These are phyloP conservation scores for Phyllosticta ampelicida DNA, from an alignment of 2,329 filamentous ascomycete genomes.

Conservation along the genomic window DNA sequence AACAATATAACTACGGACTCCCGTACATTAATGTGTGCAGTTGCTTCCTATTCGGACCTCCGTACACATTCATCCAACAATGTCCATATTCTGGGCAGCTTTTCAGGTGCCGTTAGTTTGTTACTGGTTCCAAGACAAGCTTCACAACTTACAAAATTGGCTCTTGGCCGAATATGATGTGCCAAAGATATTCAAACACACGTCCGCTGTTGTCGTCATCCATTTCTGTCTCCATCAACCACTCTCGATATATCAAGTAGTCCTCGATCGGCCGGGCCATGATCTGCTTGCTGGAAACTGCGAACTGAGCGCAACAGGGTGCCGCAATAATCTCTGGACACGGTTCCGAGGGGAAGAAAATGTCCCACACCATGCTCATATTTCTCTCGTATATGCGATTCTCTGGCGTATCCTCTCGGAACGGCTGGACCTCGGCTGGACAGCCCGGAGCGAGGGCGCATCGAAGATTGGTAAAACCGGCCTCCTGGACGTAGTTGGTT, in stretches of 20 bases:
- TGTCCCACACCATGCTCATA: conserved; percentile 15
- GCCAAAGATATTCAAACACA: conserved; percentile 20
- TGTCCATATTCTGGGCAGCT: conserved; percentile 16
- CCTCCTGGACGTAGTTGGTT: conserved; percentile 25
- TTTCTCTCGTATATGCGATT: conserved; percentile 12
- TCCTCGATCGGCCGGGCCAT: conserved; percentile 18
- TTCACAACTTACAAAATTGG: conserved; percentile 15
- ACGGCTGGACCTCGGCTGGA: conserved; percentile 28
- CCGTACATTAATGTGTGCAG: conserved; percentile 2
- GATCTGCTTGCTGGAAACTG: conserved; percentile 21
- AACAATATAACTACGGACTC: neutral
- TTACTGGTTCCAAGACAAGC: neutral
- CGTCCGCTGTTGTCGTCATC: conserved; percentile 18
- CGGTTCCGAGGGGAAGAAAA: conserved; percentile 12
- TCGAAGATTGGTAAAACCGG: conserved; percentile 31
- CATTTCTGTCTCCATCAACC: conserved; percentile 18
- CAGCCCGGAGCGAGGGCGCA: conserved; percentile 30
- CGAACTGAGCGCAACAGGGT: conserved; percentile 19
- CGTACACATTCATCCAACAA: conserved; percentile 18
- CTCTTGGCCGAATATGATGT: conserved; percentile 18
- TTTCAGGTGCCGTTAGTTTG: conserved; percentile 1
- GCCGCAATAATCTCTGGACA: conserved; percentile 14
- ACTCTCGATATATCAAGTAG: conserved; percentile 20
- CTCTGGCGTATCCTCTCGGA: conserved; percentile 15
- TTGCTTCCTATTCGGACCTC: neutral